Percentiles rank a stretch among this genome's conserved stretches.
phyloP scores from a whole-genome alignment of 2,329 filamentous ascomycete genomes.

The Fusarium pseudograminearum region DNA sequence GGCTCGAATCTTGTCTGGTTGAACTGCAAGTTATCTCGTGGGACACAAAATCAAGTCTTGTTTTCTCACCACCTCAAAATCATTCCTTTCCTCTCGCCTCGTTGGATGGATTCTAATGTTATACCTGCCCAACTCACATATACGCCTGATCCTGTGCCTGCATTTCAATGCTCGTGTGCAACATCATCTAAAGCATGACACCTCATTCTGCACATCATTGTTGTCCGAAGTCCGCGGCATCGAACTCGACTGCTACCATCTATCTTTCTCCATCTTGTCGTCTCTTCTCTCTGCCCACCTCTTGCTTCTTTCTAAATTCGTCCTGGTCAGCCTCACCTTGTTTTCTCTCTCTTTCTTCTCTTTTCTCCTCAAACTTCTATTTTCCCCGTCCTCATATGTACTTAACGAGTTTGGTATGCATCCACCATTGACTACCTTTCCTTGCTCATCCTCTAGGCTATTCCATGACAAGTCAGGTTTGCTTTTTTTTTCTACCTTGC shows the following conservation, averaged over 20 bases:
- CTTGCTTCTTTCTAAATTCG: slow-evolving; percentile 24
- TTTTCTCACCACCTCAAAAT: slow-evolving; percentile 24
- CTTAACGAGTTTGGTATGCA: slow-evolving; percentile 9
- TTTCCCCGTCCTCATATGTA: slow-evolving; percentile 1
- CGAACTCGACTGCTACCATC: slow-evolving; percentile 17
- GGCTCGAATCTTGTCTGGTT: slow-evolving; percentile 7
- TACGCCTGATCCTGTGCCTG: slow-evolving; percentile 32
- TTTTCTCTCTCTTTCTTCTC: slow-evolving; percentile 26
- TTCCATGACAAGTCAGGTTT: slow-evolving; percentile 21
- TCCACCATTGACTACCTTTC: slow-evolving; percentile 3
- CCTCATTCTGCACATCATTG: slow-evolving; percentile 44
- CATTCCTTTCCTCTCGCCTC: background rate
- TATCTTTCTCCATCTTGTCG: slow-evolving; percentile 10
- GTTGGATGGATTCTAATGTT: background rate
- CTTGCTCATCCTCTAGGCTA: background rate
- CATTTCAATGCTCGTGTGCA: slow-evolving; percentile 34
- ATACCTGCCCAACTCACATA: slow-evolving; percentile 10
- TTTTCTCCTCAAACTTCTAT: slow-evolving; percentile 33
- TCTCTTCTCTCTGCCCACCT: slow-evolving; percentile 32
- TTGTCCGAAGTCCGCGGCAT: slow-evolving; percentile 19
- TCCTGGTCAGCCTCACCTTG: slow-evolving; percentile 44
- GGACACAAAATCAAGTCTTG: slow-evolving; percentile 15
- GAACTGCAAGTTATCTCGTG: slow-evolving; percentile 33
- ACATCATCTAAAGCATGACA: slow-evolving; percentile 42
- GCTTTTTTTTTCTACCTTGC: slow-evolving; percentile 25